Evolutionary conservation across 768 basidiomycete genomes (phyloP), one percentile per base, ranked within the genome.

Genomic region (Leucocoprinus birnbaumii): DNA sequence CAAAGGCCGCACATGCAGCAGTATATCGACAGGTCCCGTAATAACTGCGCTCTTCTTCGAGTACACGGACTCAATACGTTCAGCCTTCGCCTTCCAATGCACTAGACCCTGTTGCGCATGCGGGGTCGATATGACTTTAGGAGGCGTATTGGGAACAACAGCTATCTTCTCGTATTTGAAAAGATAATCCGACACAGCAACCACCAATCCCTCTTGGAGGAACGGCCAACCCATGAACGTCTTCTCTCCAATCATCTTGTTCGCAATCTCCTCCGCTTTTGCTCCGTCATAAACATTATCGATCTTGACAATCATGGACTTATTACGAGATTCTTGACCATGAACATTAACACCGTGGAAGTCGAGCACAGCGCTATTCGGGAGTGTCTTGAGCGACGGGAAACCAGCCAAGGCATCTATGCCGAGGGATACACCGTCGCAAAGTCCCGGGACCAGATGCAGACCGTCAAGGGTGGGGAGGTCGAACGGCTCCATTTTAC

Each of bases 311-410:
- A 98, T 76, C 86, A 99, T 94, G 2, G 92, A 94, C 70, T 95
- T 92, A 73, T 96, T 96, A 35, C 87, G 80, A 60, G 86, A 91
- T 66, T 97, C 95, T 0, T 84, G 74, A 51, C 92, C 91, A 68
- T 98, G 96, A 11, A 98, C 86, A 65, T 94, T 97, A 62, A 98
- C 94, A 19, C 87, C 84, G 64, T 98, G 96, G 69, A 84, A 80
- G 14, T 87, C 94, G 21, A 98, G 76, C 21, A 76, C 72, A 10
- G 88, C 85, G 0, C 80, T 83, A 64, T 93, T 81, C 0, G 90
- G 91, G 7, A 98, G 78, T 0, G 95, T 97, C 58, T 95, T 82
- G 26, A 98, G 79, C 1, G 97, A 96, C 0, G 97, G 96, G 80
- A 99, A 99, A 9, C 97, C 97, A 0, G 97, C 94, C 5, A 98